Base-by-base conservation (phyloP, 164 flowering plant species). In the Houttuynia cordata region DNA sequence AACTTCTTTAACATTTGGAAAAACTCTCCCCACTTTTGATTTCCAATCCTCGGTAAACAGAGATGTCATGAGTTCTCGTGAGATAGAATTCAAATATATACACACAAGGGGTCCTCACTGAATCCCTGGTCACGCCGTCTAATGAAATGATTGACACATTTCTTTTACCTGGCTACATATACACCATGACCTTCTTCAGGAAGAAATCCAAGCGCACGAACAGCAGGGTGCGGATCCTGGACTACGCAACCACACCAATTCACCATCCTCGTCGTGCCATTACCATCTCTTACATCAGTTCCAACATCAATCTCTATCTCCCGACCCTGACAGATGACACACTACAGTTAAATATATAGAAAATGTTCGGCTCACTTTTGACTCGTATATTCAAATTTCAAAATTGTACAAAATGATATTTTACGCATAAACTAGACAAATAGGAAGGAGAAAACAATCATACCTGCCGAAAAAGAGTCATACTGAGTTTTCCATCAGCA, bases 171-270 rank as follows among this genome's bases (percentile, higher is more conserved):
- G 60, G 96, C 85, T 51, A 91, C 91, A 77, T 85, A 89, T 18
- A 92, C 96, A 53, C 98, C 98, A 79, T 92, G 96, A 24, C 98
- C 91, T 79, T 89, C 91, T 73, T 85, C 92, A 18, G 98, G 96
- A 70, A 89, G 86, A 76, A 83, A 92, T n/a, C 96, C 96, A 66
- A 89, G 92, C 55, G 96, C 91, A 66, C 98, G 92, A 7, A 92
- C 95, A 30, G 96, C 96, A 34, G 87, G 68, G 63, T 87, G 93
- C 66, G 98, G 88, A 70, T 92, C 93, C 67, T 89, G 98, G 61
- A 89, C 82, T 37, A 87, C 78, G 70, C 89, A 89, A 13, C 98
- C 98, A 72, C 96, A 85, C 98, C 98, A 92, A 73, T 89, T 89
- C 55, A 89, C 73, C 69, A 75, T 82, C 18, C 86, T 82, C 10